Evolutionary conservation across 768 basidiomycete genomes (phyloP), one percentile per base, ranked within the genome.

Genomic region (Psilocybe subaeruginosa): DNA sequence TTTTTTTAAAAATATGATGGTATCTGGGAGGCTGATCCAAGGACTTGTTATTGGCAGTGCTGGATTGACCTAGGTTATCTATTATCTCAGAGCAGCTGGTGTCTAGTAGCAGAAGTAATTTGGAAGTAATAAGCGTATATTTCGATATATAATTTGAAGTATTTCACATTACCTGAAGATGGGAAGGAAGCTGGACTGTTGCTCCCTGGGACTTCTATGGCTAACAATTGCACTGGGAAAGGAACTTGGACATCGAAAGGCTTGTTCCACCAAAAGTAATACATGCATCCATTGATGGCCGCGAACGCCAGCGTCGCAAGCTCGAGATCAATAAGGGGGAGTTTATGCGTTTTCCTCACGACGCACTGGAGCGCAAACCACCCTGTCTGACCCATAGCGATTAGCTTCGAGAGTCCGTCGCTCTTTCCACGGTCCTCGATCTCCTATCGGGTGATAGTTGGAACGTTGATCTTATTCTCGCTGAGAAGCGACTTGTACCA

Each of bases 211-310:
- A 2, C 23, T 23, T 23, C 23, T 23, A 23, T 23, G 23, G 23
- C 23, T 0, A 23, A 23, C 47, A 27, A 27, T 1, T 6, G 17
- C 47, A 55, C 39, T 4, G 54, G 54, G 2, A 55, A 14, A 5
- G 17, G 8, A 17, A 9, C 4, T 19, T 14, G 37, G 6, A 55
- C 39, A n/a, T 55, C 41, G 11, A 43, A 43, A 11, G 77, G 78
- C 60, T 79, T 79, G 17, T 72, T 58, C 77, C 73, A 77, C 78
- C 79, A 79, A 8, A 76, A 61, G 2, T 62, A 37, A 61, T 74
- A 77, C 12, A 66, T 72, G 6, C 68, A 50, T 6, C 69, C 58
- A 39, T 72, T 77, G 33, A 77, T 58, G 0, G 49, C n/a, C 66
- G 72, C 48, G 72, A 73, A 3, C 68, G 74, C 50, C 0, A 76